phyloP scores from a whole-genome alignment of 768 basidiomycete genomes.

The Inosperma sp. region DNA sequence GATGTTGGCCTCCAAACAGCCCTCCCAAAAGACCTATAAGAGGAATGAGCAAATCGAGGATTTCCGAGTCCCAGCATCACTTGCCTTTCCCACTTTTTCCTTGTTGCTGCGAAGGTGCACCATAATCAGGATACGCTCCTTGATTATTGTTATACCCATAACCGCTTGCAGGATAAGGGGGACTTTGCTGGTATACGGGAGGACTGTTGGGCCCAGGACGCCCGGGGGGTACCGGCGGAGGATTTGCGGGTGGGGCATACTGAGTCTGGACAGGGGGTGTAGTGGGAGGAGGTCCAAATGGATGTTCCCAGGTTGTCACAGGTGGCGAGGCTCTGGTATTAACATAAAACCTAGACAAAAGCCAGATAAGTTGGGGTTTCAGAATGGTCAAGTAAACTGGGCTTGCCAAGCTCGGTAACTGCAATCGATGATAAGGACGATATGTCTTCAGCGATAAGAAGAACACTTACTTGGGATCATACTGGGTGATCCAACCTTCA shows the following conservation, averaged over 20 bases:
- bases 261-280: conserved; percentile 34
- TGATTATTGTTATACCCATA: conserved; percentile 27
- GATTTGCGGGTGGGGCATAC: conserved; percentile 39
- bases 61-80: too few relatives aligned
- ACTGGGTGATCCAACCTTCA: conserved; percentile 64
- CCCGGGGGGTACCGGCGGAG: conserved; percentile 44
- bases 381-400: conserved; percentile 36
- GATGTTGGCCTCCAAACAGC: conserved; percentile 25
- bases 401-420: conserved; percentile 61
- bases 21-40: conserved; percentile 25
- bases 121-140: conserved; percentile 25
- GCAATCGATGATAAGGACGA: conserved; percentile 14
- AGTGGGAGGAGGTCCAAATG: conserved; percentile 45
- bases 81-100: conserved; percentile 7
- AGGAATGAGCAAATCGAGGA: too few relatives aligned
- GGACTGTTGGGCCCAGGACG: too few relatives aligned
- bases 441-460: conserved; percentile 15
- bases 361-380: not conserved
- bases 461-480: conserved; percentile 57
- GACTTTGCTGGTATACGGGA: conserved; percentile 15
- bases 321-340: conserved; percentile 61
- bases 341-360: conserved; percentile 64
- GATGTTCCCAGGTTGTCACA: conserved; percentile 66
- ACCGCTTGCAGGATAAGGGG: conserved; percentile 1
- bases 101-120: conserved; percentile 9